Evolutionary conservation across 2,329 filamentous ascomycete genomes (phyloP).

Genomic region (Exophiala lecanii-corni): DNA sequence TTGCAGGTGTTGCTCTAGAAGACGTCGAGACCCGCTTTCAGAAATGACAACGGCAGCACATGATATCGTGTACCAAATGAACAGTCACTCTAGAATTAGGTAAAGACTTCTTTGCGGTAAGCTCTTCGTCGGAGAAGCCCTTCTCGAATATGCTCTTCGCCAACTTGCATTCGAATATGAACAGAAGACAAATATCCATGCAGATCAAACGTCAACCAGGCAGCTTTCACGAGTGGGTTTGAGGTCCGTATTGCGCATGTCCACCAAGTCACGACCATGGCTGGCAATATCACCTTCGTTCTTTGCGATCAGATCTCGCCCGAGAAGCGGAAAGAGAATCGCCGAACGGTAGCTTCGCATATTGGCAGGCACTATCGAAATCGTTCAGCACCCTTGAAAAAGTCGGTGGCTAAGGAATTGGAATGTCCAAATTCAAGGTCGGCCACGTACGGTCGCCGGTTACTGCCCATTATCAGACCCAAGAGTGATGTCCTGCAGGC

Average conservation of each 20-base stretch:
- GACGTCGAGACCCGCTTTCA: too few species aligned
- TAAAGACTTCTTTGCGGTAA: background rate
- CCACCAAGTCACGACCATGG: background rate
- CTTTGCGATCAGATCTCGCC: background rate
- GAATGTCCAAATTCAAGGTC: background rate
- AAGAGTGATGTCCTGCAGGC: too few species aligned
- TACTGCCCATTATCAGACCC: background rate
- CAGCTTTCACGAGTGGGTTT: background rate
- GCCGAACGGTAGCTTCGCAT: background rate
- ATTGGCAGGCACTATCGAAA: slow-evolving; percentile 1
- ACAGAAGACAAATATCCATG: background rate
- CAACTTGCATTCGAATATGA: background rate
- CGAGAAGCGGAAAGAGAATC: background rate
- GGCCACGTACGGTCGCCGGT: background rate
- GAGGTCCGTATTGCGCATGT: background rate
- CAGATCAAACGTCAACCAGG: too few species aligned
- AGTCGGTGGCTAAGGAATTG: background rate
- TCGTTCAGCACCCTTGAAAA: background rate
- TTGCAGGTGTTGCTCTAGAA: too few species aligned
- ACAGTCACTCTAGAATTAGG: too few species aligned
- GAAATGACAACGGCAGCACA: too few species aligned
- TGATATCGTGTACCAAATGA: too few species aligned
- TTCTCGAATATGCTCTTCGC: background rate
- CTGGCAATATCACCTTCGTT: background rate
- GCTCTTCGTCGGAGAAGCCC: background rate